Conservation (phyloP, 495 filamentous ascomycete genomes). For the Parmelia sp. region DNA sequence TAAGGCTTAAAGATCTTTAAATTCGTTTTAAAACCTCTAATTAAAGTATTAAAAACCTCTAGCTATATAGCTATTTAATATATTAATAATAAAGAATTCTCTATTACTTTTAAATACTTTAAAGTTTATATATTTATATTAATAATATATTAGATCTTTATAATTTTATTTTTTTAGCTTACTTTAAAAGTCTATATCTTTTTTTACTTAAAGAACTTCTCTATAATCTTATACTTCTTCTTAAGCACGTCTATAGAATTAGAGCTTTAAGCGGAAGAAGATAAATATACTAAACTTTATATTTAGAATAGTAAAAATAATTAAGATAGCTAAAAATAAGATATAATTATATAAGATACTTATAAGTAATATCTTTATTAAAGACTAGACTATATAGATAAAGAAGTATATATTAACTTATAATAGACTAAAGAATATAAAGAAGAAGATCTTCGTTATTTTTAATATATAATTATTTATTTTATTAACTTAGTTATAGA, state of each 20-base stretch:
- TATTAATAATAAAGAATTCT: background rate
- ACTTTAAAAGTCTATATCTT: background rate
- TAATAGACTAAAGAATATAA: too few relatives aligned
- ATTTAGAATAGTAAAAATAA: too few relatives aligned
- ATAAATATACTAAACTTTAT: too few relatives aligned
- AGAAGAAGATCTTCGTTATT: too few relatives aligned
- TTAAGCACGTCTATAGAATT: background rate
- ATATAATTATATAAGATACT: too few relatives aligned
- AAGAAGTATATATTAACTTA: too few relatives aligned
- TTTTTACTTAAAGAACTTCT: background rate
- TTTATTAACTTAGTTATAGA: too few relatives aligned
- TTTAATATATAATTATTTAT: too few relatives aligned
- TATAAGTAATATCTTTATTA: too few relatives aligned
- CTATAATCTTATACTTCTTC: background rate
- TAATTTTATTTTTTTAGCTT: background rate
- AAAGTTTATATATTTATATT: background rate
- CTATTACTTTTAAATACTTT: background rate
- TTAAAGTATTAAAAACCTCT: background rate
- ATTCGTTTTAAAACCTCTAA: background rate
- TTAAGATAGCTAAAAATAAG: too few relatives aligned
- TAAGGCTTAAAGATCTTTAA: background rate
- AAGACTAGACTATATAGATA: too few relatives aligned
- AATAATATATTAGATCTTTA: background rate
- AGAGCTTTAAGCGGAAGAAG: background rate
- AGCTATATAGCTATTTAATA: background rate